These are phyloP conservation scores for Lactarius akahatsu DNA, from an alignment of 768 basidiomycete genomes.

Conservation along the genomic window DNA sequence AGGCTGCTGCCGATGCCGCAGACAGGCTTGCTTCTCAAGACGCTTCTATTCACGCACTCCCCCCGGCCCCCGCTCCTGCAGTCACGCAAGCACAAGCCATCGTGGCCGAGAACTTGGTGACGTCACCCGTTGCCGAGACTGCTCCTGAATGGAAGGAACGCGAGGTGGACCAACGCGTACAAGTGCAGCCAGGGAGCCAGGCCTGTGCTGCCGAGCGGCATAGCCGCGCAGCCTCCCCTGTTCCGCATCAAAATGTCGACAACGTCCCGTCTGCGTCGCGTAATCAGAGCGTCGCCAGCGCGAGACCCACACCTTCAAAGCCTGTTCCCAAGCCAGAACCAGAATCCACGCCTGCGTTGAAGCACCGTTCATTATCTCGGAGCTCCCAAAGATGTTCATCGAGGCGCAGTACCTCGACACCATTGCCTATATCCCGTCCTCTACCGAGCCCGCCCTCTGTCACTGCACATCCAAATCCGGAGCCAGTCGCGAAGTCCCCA, in stretches of 20 bases:
- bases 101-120: background rate
- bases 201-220: background rate
- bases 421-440: slow-evolving; percentile 24
- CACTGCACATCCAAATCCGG: slow-evolving; percentile 13
- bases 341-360: background rate
- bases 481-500: slow-evolving; percentile 12
- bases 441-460: slow-evolving; percentile 24
- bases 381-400: background rate
- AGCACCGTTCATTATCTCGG: slow-evolving; percentile 8
- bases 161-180: background rate
- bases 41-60: background rate
- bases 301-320: background rate
- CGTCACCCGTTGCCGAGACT: background rate
- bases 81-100: slow-evolving; percentile 2
- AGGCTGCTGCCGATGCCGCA: slow-evolving; percentile 18
- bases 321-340: slow-evolving; percentile 4
- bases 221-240: background rate
- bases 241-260: slow-evolving; percentile 1
- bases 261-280: background rate
- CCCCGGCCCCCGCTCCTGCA: background rate
- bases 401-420: slow-evolving; percentile 21
- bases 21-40: slow-evolving; percentile 17
- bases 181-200: background rate
- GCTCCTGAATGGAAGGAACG: background rate
- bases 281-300: background rate